phyloP scores from a whole-genome alignment of 2,329 filamentous ascomycete genomes.

The Fusarium sp. region DNA sequence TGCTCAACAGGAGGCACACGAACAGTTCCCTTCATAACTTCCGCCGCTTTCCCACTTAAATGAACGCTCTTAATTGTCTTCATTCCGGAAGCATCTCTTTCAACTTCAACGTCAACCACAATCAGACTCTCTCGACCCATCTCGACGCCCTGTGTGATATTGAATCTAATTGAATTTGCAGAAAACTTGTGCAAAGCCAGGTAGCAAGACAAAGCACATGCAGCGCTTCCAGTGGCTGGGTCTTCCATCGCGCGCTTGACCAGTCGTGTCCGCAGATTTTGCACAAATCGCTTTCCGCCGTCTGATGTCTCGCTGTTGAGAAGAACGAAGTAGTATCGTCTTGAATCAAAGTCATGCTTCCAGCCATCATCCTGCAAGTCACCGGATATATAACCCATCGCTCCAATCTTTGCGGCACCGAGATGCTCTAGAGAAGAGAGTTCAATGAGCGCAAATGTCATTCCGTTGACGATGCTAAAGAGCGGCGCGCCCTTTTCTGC shows the following conservation, averaged over 20 bases:
- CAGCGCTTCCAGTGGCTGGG: slow-evolving; percentile 71
- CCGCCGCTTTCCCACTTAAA: slow-evolving; percentile 16
- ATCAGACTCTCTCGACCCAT: slow-evolving; percentile 69
- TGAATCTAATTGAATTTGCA: slow-evolving; percentile 52
- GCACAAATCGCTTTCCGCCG: slow-evolving; percentile 34
- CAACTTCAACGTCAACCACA: slow-evolving; percentile 53
- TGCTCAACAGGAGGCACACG: neutral
- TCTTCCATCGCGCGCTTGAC: slow-evolving; percentile 64
- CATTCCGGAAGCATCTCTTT: neutral
- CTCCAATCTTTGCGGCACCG: slow-evolving; percentile 50
- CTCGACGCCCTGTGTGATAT: slow-evolving; percentile 73
- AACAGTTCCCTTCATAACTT: slow-evolving; percentile 11
- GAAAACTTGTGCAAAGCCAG: slow-evolving; percentile 55
- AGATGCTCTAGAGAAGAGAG: slow-evolving; percentile 71
- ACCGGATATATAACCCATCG: slow-evolving; percentile 47
- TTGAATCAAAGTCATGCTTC: slow-evolving; percentile 60
- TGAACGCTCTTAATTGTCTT: slow-evolving; percentile 9
- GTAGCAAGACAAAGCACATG: slow-evolving; percentile 66
- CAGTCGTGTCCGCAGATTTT: slow-evolving; percentile 68
- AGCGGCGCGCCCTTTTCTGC: slow-evolving; percentile 57
- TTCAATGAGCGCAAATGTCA: slow-evolving; percentile 75
- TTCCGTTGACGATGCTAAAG: slow-evolving; percentile 75
- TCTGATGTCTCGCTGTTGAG: slow-evolving; percentile 38
- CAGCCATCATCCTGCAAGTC: slow-evolving; percentile 63
- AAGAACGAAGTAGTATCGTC: slow-evolving; percentile 68